These are phyloP conservation scores for Conticribra guillardii DNA, from an alignment of 108 stramenopile species.

Conservation along the genomic window DNA sequence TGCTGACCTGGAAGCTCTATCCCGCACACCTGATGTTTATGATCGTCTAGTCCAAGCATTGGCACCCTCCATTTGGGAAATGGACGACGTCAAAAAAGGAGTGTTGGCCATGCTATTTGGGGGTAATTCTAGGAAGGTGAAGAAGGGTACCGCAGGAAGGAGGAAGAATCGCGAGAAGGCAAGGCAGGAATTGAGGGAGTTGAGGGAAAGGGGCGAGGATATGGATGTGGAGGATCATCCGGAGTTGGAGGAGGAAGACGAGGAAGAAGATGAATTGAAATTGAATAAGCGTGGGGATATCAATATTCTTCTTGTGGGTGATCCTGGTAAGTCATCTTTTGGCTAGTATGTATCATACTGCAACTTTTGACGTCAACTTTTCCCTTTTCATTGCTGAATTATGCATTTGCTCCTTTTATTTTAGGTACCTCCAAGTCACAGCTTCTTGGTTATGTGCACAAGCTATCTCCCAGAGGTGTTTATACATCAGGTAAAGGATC, in stretches of 20 bases:
- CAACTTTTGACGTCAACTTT: conserved; percentile 19
- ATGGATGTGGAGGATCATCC: conserved; percentile 39
- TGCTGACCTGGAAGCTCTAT: conserved; percentile 72
- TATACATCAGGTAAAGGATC: conserved; percentile 98
- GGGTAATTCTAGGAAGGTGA: conserved; percentile 78
- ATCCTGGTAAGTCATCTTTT: conserved; percentile 71
- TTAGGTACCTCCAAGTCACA: conserved; percentile 93
- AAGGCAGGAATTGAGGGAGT: conserved; percentile 38
- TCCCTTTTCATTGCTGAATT: not conserved
- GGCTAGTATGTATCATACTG: too few species aligned
- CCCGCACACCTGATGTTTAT: conserved; percentile 83
- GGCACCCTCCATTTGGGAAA: conserved; percentile 98
- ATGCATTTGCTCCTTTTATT: not conserved
- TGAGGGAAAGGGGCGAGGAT: conserved; percentile 28
- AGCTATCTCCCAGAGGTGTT: conserved; percentile 95
- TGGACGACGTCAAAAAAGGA: conserved; percentile 99
- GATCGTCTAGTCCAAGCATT: conserved; percentile 80
- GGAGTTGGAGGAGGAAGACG: conserved; percentile 54
- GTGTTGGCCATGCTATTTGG: conserved; percentile 98
- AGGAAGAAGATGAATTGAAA: conserved; percentile 39
- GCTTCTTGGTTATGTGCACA: conserved; percentile 96
- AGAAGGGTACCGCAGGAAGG: conserved; percentile 40
- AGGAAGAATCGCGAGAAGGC: conserved; percentile 47
- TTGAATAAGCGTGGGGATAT: conserved; percentile 95
- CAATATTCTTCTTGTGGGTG: conserved; percentile 98